Evolutionary conservation across 257 asterid species (phyloP).

Genomic region (Mitragyna speciosa): DNA sequence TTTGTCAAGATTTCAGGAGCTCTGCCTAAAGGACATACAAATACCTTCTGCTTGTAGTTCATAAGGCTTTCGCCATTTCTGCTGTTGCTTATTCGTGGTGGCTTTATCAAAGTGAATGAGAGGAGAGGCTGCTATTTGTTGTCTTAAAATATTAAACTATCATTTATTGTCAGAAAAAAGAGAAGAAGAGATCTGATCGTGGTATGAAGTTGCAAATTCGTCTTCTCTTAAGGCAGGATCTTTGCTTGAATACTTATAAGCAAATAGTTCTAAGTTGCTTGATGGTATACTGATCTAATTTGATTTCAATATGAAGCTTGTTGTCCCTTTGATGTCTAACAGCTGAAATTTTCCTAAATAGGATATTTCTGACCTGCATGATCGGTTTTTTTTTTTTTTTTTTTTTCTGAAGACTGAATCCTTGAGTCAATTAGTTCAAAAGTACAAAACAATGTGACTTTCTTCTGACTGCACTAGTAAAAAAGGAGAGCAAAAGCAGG

Average conservation of each 20-base stretch:
- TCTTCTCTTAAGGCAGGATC: not conserved
- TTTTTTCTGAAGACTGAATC: not conserved
- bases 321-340: not conserved
- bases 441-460: not conserved
- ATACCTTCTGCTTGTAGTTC: not conserved
- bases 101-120: not conserved
- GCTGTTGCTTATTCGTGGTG: not conserved
- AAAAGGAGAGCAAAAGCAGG: not conserved
- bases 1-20: conserved; percentile 66
- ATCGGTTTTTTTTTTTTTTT: not conserved
- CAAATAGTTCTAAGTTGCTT: not conserved
- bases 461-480: not conserved
- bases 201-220: not conserved
- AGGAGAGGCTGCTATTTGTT: not conserved
- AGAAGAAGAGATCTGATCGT: not conserved
- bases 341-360: not conserved
- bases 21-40: conserved; percentile 33
- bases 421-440: not conserved
- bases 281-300: not conserved
- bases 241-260: not conserved
- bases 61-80: not conserved
- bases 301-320: not conserved
- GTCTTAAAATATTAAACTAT: not conserved
- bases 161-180: not conserved
- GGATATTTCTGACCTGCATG: not conserved